phyloP scores from a whole-genome alignment of 768 basidiomycete species.

The Amanita thiersii region DNA sequence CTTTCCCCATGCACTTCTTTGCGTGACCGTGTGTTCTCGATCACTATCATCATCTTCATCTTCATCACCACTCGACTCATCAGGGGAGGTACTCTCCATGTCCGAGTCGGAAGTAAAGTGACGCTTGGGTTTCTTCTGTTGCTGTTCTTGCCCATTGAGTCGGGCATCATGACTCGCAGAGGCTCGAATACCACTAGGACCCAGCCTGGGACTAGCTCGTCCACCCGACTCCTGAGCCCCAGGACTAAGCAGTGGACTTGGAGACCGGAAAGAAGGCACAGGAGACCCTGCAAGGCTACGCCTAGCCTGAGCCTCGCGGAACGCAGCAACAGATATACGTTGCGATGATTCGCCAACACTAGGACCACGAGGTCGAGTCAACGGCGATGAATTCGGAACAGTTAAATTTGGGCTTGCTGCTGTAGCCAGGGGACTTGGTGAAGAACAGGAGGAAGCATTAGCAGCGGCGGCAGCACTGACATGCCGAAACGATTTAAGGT shows the following conservation, averaged over 20 bases:
- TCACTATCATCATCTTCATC: slow-evolving; percentile 19
- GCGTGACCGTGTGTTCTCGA: slow-evolving; percentile 13
- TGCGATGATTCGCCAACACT: slow-evolving; percentile 59
- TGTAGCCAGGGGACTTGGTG: slow-evolving; percentile 13
- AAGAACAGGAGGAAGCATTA: slow-evolving; percentile 16
- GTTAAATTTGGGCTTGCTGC: slow-evolving; percentile 21
- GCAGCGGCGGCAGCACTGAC: slow-evolving; percentile 42
- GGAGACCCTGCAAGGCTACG: slow-evolving; percentile 57
- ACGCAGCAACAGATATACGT: slow-evolving; percentile 74
- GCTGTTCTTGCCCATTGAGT: neutral
- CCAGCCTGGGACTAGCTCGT: slow-evolving; percentile 14
- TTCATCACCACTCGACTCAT: slow-evolving; percentile 12
- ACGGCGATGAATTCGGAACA: slow-evolving; percentile 41
- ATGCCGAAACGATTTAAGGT: slow-evolving; percentile 69
- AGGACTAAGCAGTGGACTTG: slow-evolving; percentile 22
- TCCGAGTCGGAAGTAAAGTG: slow-evolving; percentile 23
- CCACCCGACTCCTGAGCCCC: slow-evolving; percentile 14
- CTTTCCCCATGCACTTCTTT: slow-evolving; percentile 5
- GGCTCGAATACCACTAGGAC: neutral
- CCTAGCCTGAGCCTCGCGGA: slow-evolving; percentile 69
- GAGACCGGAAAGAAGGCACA: slow-evolving; percentile 38
- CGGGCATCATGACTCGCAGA: slow-evolving; percentile 4
- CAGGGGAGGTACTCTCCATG: slow-evolving; percentile 16
- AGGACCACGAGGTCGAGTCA: slow-evolving; percentile 49
- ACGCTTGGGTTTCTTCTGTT: slow-evolving; percentile 4